Percentiles rank a stretch among this genome's conserved stretches.
These are phyloP conservation scores for Chlamydomonas sp. DNA, from an alignment of 139 green algal species.

Conservation along the genomic window DNA sequence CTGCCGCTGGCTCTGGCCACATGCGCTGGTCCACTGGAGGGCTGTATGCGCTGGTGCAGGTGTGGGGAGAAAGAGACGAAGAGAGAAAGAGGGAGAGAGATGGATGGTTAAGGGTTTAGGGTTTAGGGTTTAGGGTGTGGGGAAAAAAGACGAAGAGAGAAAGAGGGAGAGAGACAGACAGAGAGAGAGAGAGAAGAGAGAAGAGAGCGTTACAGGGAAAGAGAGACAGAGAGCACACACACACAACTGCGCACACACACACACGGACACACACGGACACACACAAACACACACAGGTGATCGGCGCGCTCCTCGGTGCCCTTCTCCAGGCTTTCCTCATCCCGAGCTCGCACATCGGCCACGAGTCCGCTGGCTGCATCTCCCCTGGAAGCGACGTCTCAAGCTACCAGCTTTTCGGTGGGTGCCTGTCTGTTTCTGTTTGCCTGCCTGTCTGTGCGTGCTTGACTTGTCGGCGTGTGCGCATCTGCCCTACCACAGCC, in stretches of 20 bases:
- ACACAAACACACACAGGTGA: conserved; percentile 14
- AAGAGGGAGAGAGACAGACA: too few relatives aligned
- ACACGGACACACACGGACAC: not conserved
- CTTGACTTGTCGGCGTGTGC: too few relatives aligned
- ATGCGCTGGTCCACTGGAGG: conserved; percentile 18
- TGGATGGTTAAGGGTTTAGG: too few relatives aligned
- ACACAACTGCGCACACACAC: not conserved
- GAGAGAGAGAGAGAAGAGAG: too few relatives aligned
- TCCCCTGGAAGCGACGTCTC: conserved; percentile 18
- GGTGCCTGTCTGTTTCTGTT: conserved; percentile 15
- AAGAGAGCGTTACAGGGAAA: too few relatives aligned
- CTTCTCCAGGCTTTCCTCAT: conserved; percentile 29
- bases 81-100: too few relatives aligned
- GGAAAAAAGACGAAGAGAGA: not conserved
- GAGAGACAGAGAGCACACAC: too few relatives aligned
- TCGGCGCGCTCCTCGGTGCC: conserved; percentile 31
- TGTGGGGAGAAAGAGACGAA: not conserved
- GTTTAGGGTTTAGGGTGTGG: not conserved
- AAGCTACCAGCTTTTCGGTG: conserved; percentile 18
- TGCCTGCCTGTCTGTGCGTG: too few relatives aligned
- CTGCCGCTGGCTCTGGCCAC: conserved; percentile 32
- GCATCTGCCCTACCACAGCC: too few relatives aligned
- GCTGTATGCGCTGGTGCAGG: conserved; percentile 32
- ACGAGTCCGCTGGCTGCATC: conserved; percentile 17
- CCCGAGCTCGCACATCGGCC: conserved; percentile 14